Percentiles rank a stretch among this genome's conserved stretches.
Evolutionary conservation across 108 stramenopile species (phyloP).

Genomic region (Cyclotella kingstonii): DNA sequence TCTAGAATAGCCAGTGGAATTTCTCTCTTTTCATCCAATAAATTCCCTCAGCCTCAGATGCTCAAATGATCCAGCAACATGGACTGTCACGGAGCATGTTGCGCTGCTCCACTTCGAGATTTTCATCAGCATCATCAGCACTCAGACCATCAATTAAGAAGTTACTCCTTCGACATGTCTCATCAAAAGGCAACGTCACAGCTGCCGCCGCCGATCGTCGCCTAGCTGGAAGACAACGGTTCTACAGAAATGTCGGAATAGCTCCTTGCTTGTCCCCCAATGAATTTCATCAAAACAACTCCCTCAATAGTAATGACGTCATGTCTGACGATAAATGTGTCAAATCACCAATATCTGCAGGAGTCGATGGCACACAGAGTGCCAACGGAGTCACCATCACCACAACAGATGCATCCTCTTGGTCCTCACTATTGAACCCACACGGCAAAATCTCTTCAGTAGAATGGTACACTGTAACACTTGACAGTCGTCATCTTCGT

Average conservation of each 20-base stretch:
- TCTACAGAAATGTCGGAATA: conserved; percentile 78
- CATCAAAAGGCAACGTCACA: conserved; percentile 23
- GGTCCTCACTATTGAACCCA: conserved; percentile 30
- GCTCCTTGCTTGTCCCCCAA: conserved; percentile 45
- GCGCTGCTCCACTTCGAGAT: no score
- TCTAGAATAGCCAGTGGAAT: no score
- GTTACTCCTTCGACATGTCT: background rate
- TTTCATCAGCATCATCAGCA: no score
- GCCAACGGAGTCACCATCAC: conserved; percentile 63
- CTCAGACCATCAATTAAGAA: no score
- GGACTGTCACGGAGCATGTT: no score
- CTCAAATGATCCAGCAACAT: no score
- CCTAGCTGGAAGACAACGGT: conserved; percentile 53
- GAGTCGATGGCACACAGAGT: conserved; percentile 80
- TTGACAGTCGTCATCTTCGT: conserved; percentile 71
- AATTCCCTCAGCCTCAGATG: no score
- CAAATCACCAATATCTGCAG: conserved; percentile 77
- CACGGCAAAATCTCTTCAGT: conserved; percentile 3
- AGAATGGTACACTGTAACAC: conserved; percentile 71
- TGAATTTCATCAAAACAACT: conserved; percentile 24
- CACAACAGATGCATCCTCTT: conserved; percentile 23
- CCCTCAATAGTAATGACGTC: conserved; percentile 3
- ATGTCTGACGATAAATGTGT: conserved; percentile 17
- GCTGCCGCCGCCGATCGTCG: conserved; percentile 48
- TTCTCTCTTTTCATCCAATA: no score